A percentile compares a stretch with the other conserved stretches of the same genome.
These are phyloP conservation scores for Dichotomopilus funicola DNA, from an alignment of 2,329 filamentous ascomycete genomes.

Conservation along the genomic window DNA sequence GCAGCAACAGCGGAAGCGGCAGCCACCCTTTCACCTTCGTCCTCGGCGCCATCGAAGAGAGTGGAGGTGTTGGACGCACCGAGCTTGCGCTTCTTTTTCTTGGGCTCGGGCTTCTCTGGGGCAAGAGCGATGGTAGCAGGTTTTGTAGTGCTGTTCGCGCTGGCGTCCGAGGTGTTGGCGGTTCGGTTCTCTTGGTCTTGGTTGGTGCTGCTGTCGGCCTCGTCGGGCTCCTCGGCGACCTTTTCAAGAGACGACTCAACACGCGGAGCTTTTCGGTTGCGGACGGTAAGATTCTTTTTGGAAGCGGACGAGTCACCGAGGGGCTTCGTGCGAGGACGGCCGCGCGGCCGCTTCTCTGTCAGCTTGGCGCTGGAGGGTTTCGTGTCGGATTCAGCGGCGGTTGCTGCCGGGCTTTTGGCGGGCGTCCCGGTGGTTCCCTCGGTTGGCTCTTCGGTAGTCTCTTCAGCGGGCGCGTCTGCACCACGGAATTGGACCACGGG, in stretches of 20 bases:
- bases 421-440: slow-evolving; percentile 4
- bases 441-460: slow-evolving; percentile 10
- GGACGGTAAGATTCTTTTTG: slow-evolving; percentile 39
- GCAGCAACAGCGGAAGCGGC: slow-evolving; percentile 16
- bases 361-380: slow-evolving; percentile 10
- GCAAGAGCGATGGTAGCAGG: neutral
- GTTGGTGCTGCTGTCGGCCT: slow-evolving; percentile 13
- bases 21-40: slow-evolving; percentile 37
- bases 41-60: slow-evolving; percentile 62
- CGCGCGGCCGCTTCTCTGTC: slow-evolving; percentile 36
- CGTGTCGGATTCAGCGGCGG: neutral
- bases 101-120: slow-evolving; percentile 34
- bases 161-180: slow-evolving; percentile 28
- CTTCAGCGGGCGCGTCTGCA: slow-evolving; percentile 13
- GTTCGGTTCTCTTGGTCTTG: slow-evolving; percentile 31
- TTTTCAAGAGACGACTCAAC: slow-evolving; percentile 32
- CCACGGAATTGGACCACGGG: slow-evolving; percentile 15
- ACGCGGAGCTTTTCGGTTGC: slow-evolving; percentile 24
- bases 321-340: slow-evolving; percentile 39
- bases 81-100: slow-evolving; percentile 69
- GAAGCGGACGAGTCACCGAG: slow-evolving; percentile 40
- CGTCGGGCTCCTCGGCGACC: slow-evolving; percentile 31
- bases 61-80: slow-evolving; percentile 60
- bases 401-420: neutral
- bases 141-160: slow-evolving; percentile 11